Base-by-base conservation (phyloP, 495 filamentous ascomycete genomes). In the Staphylotrichum longicolle region DNA sequence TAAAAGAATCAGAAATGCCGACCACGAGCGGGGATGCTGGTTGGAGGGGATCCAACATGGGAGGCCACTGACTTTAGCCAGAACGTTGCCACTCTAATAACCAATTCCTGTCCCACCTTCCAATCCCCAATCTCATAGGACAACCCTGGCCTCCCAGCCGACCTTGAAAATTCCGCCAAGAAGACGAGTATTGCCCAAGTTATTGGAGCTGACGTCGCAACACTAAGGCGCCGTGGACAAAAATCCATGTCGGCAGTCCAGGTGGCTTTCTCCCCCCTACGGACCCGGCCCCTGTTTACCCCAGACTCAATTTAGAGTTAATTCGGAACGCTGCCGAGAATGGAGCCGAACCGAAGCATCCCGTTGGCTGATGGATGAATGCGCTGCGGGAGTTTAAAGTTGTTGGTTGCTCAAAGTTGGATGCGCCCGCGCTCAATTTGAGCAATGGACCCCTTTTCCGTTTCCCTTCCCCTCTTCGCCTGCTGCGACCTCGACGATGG, bases 251-350 rank as follows among this genome's bases (percentile, higher is more conserved):
- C 20, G 46, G 27, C 4, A 27, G 15, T n/a, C 46, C 20, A 32
- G 27, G 27, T 3, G 6, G 37, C 20, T 27, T 27, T 27, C 20
- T 27, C 20, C 1, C 20, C 20, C 20, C 20, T 27, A 27, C 20
- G 20, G 20, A 27, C 20, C 20, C 20, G 20, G 20, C 1, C 20
- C 20, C 20, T 27, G 20, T 27, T 27, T 53, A 53, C 50, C 50
- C 50, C 50, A 53, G 50, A 53, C 35, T 51, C 37, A 55, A 52
- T 54, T 61, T 52, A 48, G 34, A 46, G 53, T 56, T 47, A 61
- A 55, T 61, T 30, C 59, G 52, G 59, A 61, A 37, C 59, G 49
- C n/a, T 55, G 59, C 59, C 59, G 59, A 61, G 54, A 61, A 61
- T 61, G 59, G 50, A 44, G 50, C 59, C 52, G 59, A 55, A 20